A percentile compares a stretch with the other conserved stretches of the same genome.
Conservation (phyloP, 768 basidiomycete genomes). For the Tylopilus cervinicoccineus region DNA sequence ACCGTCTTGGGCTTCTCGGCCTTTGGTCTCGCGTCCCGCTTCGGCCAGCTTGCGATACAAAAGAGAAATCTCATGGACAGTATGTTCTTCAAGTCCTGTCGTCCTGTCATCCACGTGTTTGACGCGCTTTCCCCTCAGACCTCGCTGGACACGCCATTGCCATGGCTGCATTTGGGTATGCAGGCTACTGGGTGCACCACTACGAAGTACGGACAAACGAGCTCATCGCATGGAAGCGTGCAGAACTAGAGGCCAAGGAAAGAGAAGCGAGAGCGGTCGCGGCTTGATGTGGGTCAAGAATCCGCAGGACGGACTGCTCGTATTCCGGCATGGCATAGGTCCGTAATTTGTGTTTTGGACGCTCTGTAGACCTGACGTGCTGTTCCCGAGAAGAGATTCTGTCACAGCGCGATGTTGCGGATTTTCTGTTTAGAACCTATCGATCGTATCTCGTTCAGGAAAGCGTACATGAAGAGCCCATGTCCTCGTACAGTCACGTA, state of each 20-base stretch:
- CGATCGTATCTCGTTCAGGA: constrained; percentile 9
- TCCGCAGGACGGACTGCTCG: neutral
- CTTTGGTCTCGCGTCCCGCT: constrained; percentile 78
- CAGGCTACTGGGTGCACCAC: constrained; percentile 69
- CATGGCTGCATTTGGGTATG: constrained; percentile 65
- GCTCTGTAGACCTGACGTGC: constrained; percentile 6
- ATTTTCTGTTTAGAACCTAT: constrained; percentile 18
- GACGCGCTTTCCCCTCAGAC: constrained; percentile 43
- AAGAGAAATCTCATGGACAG: constrained; percentile 75
- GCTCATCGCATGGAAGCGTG: constrained; percentile 60
- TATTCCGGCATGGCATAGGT: constrained; percentile 17
- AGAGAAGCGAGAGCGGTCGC: constrained; percentile 14
- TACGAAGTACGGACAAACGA: constrained; percentile 63
- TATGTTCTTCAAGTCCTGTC: constrained; percentile 36
- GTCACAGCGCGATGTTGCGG: constrained; percentile 6
- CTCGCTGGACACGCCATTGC: constrained; percentile 65
- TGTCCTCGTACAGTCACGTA: constrained; percentile 3
- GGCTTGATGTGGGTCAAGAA: constrained; percentile 15
- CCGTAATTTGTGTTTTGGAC: constrained; percentile 9
- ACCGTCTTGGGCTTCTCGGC: constrained; percentile 75
- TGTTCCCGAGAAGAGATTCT: constrained; percentile 5
- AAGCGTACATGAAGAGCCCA: neutral
- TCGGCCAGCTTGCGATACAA: constrained; percentile 87
- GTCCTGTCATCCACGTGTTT: neutral
- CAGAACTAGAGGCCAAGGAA: constrained; percentile 48